Percentiles rank a stretch among this genome's conserved stretches.
These are phyloP conservation scores for Nyctanthes arbortristis DNA, from an alignment of 257 asterid species.

Conservation along the genomic window DNA sequence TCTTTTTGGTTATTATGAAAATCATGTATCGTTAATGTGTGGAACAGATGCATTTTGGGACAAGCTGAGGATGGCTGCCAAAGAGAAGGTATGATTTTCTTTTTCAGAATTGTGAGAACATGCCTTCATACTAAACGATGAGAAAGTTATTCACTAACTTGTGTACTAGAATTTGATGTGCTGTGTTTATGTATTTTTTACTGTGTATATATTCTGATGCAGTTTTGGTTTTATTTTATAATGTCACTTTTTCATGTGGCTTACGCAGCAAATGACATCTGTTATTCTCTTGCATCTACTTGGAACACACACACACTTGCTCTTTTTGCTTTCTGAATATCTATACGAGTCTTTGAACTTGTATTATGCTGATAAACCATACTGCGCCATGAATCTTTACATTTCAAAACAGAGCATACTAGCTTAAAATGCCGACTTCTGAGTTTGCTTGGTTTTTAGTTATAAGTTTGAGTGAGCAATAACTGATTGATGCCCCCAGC, in stretches of 20 bases:
- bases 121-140: constrained; percentile 21
- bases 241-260: not conserved
- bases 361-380: not conserved
- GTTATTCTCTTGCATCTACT: not conserved
- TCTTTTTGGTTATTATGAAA: constrained; percentile 20
- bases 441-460: not conserved
- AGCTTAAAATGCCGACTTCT: not conserved
- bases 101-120: not conserved
- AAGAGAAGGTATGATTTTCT: constrained; percentile 57
- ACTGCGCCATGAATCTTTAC: no score
- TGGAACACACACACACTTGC: not conserved
- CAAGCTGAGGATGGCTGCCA: constrained; percentile 66
- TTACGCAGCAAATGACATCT: no score
- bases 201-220: constrained; percentile 2
- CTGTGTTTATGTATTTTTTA: not conserved
- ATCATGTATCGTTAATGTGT: constrained; percentile 27
- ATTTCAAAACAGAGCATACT: no score
- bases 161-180: not conserved
- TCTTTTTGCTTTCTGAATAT: not conserved
- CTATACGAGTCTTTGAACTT: not conserved
- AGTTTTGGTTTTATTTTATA: not conserved
- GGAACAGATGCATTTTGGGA: constrained; percentile 72
- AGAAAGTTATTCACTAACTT: not conserved
- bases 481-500: not conserved
- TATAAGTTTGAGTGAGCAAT: not conserved